Base-by-base conservation (phyloP, 305 asterid species). In the Ruellia speciosa region DNA sequence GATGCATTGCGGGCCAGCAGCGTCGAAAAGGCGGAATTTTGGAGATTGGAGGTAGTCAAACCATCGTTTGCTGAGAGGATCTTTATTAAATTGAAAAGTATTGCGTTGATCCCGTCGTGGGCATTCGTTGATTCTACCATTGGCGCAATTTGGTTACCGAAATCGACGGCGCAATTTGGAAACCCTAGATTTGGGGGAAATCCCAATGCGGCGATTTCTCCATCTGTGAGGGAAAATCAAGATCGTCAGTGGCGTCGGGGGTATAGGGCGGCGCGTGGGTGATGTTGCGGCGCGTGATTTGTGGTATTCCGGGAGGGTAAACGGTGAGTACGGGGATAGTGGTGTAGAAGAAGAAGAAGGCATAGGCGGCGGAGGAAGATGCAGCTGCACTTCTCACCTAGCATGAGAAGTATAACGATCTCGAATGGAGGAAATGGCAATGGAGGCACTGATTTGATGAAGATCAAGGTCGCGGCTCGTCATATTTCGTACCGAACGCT, bases 351-450 rank as follows among this genome's bases (percentile, higher is more conserved):
- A 62, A 15, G 77, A 70, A 70, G 64, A 72, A 49, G 76, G 72
- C 72, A 70, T 70, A 20, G 69, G 77, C 68, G 74, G 74, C 18
- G 69, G 79, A 74, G 80, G 74, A 81, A 77, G 84, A 90, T 90
- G 96, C 96, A 88, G 95, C 98, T 90, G 88, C 96, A 88, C 88
- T 88, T 90, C 85, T 90, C 98, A 75, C 95, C 96, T 81, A 84
- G 95, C 87, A 90, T 88, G 96, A 84, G 95, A 88, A 90, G 98
- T 82, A 80, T 90, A 83, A 90, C 98, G 60, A 78, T 81, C 64
- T 79, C 85, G 18, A 76, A 69, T 68, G 81, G 79, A 68, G 83
- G 74, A 63, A 78, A 72, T 67, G 67, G 79, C 60, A 82, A 79
- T 79, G 88, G 84, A 52, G 76, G 81, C 54, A 79, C 81, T 61